phyloP scores from a whole-genome alignment of 1,284 basidiomycete species.

The Fomitiporia mediterranea region DNA sequence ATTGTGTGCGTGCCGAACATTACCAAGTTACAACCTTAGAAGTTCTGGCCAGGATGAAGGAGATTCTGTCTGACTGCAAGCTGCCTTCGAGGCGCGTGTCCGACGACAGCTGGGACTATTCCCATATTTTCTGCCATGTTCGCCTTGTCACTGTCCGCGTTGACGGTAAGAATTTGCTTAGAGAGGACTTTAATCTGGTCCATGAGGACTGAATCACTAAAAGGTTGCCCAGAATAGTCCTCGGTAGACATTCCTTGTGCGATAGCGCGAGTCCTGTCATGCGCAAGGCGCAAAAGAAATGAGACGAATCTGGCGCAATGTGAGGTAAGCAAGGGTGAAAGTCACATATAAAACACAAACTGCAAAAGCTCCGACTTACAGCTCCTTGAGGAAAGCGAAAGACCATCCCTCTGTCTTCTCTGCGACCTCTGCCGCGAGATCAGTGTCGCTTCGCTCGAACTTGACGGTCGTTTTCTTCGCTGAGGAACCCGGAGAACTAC shows the following conservation, averaged over 20 bases:
- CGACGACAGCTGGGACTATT: too few species aligned
- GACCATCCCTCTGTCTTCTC: constrained; percentile 29
- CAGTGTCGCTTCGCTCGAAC: not conserved
- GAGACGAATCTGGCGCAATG: constrained; percentile 25
- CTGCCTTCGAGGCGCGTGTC: too few species aligned
- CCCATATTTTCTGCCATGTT: not conserved
- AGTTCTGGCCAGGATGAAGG: too few species aligned
- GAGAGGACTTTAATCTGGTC: not conserved
- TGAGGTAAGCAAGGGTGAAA: not conserved
- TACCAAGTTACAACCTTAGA: too few species aligned
- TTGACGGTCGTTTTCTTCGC: not conserved
- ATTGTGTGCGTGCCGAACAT: too few species aligned
- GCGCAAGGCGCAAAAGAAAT: constrained; percentile 28
- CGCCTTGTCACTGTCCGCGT: not conserved
- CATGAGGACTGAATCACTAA: not conserved
- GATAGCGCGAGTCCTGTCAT: constrained; percentile 21
- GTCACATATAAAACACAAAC: not conserved
- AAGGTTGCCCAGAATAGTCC: not conserved
- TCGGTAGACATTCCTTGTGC: not conserved
- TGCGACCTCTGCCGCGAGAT: constrained; percentile 23
- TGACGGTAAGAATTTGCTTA: not conserved
- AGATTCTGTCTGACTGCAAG: too few species aligned
- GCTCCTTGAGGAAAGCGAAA: constrained; percentile 31
- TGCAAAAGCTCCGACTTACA: constrained; percentile 27
- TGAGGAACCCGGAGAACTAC: not conserved